Percentiles rank a stretch among this genome's conserved stretches.
phyloP scores from a whole-genome alignment of 257 asterid genomes.

The Solanum chaucha region DNA sequence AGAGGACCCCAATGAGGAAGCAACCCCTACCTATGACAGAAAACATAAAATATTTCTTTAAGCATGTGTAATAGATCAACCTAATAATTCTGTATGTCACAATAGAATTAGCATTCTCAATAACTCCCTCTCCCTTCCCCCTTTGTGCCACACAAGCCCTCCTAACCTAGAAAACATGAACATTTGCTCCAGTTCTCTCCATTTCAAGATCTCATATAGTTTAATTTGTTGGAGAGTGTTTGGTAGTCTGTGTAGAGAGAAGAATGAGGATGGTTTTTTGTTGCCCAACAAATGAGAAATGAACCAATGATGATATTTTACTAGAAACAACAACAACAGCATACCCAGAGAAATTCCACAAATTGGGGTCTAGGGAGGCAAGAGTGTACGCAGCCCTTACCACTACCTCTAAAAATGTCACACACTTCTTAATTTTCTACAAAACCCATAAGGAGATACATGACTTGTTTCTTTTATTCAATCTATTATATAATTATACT shows the following conservation, averaged over 20 bases:
- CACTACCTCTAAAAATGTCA: not conserved
- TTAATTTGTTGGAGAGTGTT: not conserved
- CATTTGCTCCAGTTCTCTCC: not conserved
- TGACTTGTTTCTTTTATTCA: not conserved
- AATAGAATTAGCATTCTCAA: not conserved
- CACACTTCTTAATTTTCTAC: not conserved
- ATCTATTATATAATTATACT: too few species aligned
- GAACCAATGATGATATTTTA: not conserved
- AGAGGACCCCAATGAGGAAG: not conserved
- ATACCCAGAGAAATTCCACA: not conserved
- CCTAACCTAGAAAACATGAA: not conserved
- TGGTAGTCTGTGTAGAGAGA: not conserved
- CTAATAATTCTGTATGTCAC: not conserved
- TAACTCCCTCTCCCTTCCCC: not conserved
- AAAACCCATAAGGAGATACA: not conserved
- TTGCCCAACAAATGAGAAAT: not conserved
- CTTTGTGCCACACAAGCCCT: not conserved
- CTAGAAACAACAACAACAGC: not conserved
- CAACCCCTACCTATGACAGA: not conserved
- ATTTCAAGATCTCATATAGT: not conserved
- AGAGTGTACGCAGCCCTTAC: not conserved
- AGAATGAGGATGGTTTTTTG: not conserved
- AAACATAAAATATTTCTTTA: not conserved
- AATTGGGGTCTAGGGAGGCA: too few species aligned
- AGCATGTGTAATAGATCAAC: not conserved